These are phyloP conservation scores for Trichomonas tenax DNA, from an alignment of 208 protist species.

Conservation along the genomic window DNA sequence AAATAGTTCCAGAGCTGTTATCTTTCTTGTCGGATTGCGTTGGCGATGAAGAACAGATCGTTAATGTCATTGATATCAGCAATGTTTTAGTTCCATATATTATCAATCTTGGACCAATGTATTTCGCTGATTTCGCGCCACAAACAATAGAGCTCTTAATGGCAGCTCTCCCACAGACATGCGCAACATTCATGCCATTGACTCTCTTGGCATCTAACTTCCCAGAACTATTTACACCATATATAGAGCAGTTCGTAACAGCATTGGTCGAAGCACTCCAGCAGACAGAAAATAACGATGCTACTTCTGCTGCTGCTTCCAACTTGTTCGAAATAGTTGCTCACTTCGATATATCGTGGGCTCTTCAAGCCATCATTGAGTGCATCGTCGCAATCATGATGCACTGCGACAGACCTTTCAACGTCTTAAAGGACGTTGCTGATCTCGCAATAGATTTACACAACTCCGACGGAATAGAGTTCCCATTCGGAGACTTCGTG, in stretches of 20 bases:
- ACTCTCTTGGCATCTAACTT: neutral
- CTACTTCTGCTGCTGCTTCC: neutral
- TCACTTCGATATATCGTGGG: neutral
- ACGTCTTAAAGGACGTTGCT: neutral
- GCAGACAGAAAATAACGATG: neutral
- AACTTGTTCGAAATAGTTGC: neutral
- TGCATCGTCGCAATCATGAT: neutral
- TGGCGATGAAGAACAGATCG: neutral
- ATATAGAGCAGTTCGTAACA: neutral
- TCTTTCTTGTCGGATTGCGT: neutral
- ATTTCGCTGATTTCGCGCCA: neutral
- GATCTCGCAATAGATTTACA: neutral
- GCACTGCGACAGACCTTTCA: neutral
- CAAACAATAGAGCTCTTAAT: neutral
- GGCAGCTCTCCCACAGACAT: neutral
- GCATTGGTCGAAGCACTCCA: neutral
- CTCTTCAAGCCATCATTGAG: neutral
- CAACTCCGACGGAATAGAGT: neutral
- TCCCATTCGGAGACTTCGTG: neutral
- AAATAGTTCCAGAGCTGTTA: neutral
- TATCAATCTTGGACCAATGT: neutral
- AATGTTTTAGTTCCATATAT: neutral
- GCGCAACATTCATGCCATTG: neutral
- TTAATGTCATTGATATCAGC: neutral
- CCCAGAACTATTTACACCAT: neutral